phyloP scores from a whole-genome alignment of 768 basidiomycete genomes.

The Austroboletus festivus region DNA sequence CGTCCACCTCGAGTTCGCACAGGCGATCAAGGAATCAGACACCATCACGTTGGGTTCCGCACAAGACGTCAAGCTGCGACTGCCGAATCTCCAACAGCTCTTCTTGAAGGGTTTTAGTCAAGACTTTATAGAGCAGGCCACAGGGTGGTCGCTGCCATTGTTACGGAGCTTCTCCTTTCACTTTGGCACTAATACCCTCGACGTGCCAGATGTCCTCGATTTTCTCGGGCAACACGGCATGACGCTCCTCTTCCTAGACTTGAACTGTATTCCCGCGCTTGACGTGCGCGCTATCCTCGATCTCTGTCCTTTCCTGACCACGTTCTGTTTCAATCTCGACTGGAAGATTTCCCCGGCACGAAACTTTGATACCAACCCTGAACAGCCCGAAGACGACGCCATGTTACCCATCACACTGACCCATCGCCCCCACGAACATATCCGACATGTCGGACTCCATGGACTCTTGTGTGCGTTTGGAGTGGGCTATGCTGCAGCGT shows the following conservation, averaged over 20 bases:
- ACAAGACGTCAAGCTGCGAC: constrained; percentile 47
- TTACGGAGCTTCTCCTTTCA: constrained; percentile 58
- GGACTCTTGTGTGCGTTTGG: constrained; percentile 69
- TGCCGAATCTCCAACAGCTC: constrained; percentile 60
- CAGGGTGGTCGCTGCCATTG: constrained; percentile 63
- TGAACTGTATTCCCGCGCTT: constrained; percentile 54
- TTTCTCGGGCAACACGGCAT: constrained; percentile 62
- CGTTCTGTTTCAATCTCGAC: constrained; percentile 73
- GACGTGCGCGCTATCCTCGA: constrained; percentile 61
- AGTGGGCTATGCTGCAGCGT: constrained; percentile 49
- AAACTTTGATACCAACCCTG: constrained; percentile 13
- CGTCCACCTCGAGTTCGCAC: constrained; percentile 51
- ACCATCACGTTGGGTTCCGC: constrained; percentile 59
- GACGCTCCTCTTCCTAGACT: constrained; percentile 59
- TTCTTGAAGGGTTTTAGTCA: constrained; percentile 57
- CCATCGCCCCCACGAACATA: constrained; percentile 51
- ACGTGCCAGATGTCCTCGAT: constrained; percentile 54
- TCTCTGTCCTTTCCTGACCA: constrained; percentile 56
- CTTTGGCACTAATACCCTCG: constrained; percentile 32
- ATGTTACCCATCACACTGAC: constrained; percentile 39
- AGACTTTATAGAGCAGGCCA: constrained; percentile 68
- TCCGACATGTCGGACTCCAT: constrained; percentile 65
- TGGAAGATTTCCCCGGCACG: constrained; percentile 48
- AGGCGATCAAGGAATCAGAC: constrained; percentile 36
- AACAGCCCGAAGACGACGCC: constrained; percentile 26